Evolutionary conservation across 2,329 filamentous ascomycete species (phyloP), one percentile per base, ranked within the genome.

Genomic region (Penicillium decumbens): DNA sequence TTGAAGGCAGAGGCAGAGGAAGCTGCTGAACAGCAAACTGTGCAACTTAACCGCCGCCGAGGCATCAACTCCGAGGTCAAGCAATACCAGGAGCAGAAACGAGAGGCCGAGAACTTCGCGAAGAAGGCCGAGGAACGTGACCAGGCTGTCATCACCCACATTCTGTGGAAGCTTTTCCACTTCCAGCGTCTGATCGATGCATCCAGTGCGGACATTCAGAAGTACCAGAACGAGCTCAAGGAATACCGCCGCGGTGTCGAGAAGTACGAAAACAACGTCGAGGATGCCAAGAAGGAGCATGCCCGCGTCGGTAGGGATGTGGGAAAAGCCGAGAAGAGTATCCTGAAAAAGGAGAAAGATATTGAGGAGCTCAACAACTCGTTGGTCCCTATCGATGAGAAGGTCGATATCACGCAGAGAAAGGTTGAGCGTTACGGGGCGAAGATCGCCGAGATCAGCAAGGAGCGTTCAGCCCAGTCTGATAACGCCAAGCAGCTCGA

Each of bases 21-120:
- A 61, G 90, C 92, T 5, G 83, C 86, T 1, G 92, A 97, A 62
- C 89, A 95, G 57, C 89, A 95, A 58, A 88, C 84, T 39, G 88
- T 89, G 59, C 91, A 95, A 67, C 82, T 97, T 7, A 87, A 93
- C 64, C 83, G 91, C 53, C 88, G 93, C 29, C 84, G 93, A 59
- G 90, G 88, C 41, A 96, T 98, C 73, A 97, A 97, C 69, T 92
- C 90, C 2, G 93, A 98, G 72, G 95, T 98, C 68, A 95, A 93
- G 68, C 90, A 95, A 63, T 98, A 96, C 64, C 88, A 95, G 64
- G 90, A 97, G 68, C 92, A 97, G 71, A 97, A 97, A 74, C 85
- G 84, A 59, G 93, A 97, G 66, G 92, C 92, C 4, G 93, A 98
- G 58, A 92, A 86, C 60, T 98, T 92, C 66, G 88, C 95, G 65